These are phyloP conservation scores for Rhizopogon vinicolor DNA, from an alignment of 768 basidiomycete species.

Conservation along the genomic window DNA sequence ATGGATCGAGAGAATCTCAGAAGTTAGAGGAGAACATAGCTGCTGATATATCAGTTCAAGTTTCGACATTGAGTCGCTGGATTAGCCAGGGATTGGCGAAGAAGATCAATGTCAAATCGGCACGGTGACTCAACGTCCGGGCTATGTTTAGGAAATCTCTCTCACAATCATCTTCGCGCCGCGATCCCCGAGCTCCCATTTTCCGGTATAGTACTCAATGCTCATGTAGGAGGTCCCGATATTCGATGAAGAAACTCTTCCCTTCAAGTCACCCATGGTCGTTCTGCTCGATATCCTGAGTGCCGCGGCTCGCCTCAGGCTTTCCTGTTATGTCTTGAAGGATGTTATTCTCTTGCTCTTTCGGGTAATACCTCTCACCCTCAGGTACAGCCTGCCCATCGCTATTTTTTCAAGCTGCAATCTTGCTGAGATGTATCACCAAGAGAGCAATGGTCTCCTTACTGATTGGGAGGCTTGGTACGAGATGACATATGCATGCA, in stretches of 20 bases:
- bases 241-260: background rate
- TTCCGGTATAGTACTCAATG: no score
- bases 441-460: conserved; percentile 51
- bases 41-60: conserved; percentile 2
- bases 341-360: conserved; percentile 36
- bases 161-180: background rate
- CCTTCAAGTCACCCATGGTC: background rate
- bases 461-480: conserved; percentile 40
- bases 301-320: background rate
- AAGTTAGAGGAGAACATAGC: background rate
- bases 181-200: background rate
- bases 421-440: conserved; percentile 48
- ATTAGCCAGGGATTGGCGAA: background rate
- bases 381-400: conserved; percentile 37
- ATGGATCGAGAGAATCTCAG: conserved; percentile 35
- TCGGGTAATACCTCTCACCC: conserved; percentile 43
- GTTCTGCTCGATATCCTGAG: background rate
- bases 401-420: conserved; percentile 42
- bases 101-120: background rate
- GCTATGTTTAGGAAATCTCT: background rate
- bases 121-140: no score
- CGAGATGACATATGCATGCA: conserved; percentile 49
- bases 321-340: conserved; percentile 21
- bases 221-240: background rate
- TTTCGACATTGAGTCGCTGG: background rate